Evolutionary conservation across 495 filamentous ascomycete species (phyloP).

Genomic region (Neurospora sp.): DNA sequence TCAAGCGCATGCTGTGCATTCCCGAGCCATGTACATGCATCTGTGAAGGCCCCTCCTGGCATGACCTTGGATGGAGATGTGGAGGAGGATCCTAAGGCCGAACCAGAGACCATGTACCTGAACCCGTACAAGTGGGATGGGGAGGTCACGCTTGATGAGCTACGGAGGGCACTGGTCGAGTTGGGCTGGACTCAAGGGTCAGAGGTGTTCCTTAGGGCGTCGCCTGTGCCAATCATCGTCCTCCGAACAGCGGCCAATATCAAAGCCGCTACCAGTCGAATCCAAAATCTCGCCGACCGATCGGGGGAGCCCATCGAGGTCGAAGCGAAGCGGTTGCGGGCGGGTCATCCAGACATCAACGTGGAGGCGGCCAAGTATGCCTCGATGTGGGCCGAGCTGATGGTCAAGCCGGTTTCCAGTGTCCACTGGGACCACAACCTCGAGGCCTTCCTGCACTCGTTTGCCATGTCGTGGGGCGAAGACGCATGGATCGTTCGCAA

Average conservation of each 20-base stretch:
- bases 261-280: constrained; percentile 35
- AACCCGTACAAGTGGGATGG: constrained; percentile 67
- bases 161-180: constrained; percentile 50
- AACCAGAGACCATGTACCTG: constrained; percentile 57
- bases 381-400: constrained; percentile 63
- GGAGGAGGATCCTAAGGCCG: constrained; percentile 12
- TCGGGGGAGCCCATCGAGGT: neutral
- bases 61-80: constrained; percentile 51
- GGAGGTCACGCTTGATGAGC: constrained; percentile 50
- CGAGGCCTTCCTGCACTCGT: constrained; percentile 52
- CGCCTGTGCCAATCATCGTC: constrained; percentile 54
- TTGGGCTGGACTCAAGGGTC: constrained; percentile 52
- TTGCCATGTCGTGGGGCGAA: constrained; percentile 57
- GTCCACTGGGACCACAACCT: constrained; percentile 37
- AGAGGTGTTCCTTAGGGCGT: constrained; percentile 47
- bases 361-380: constrained; percentile 63
- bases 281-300: constrained; percentile 11
- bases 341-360: constrained; percentile 36
- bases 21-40: constrained; percentile 70
- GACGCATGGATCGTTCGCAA: constrained; percentile 59
- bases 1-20: constrained; percentile 65
- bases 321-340: constrained; percentile 28
- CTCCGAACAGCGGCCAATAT: constrained; percentile 77
- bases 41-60: constrained; percentile 49
- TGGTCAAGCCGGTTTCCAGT: constrained; percentile 43